Percentiles rank a stretch among this genome's conserved stretches.
Evolutionary conservation across 192 early-diverging fungal species (phyloP).

Genomic region (Thamnidium elegans): DNA sequence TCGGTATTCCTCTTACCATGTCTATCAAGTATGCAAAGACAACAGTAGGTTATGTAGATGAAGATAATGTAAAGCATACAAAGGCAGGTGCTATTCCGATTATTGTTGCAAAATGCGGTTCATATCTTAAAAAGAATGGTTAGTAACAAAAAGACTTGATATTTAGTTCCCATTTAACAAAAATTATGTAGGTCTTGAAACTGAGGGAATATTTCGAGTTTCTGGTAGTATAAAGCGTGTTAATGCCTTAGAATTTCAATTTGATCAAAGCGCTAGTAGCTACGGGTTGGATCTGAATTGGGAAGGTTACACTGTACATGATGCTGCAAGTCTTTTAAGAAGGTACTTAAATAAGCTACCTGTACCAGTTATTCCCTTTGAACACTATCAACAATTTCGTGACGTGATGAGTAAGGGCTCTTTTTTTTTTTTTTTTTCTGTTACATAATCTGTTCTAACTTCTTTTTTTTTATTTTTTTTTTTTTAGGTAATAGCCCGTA

Average conservation of each 20-base stretch:
- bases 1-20: slow-evolving; percentile 28
- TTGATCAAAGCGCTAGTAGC: slow-evolving; percentile 54
- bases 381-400: slow-evolving; percentile 63
- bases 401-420: slow-evolving; percentile 52
- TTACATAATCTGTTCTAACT: neutral
- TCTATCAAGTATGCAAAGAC: slow-evolving; percentile 35
- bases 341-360: slow-evolving; percentile 71
- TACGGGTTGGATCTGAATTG: slow-evolving; percentile 66
- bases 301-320: slow-evolving; percentile 71
- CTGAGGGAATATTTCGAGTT: slow-evolving; percentile 72
- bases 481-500: slow-evolving; percentile 33
- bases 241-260: slow-evolving; percentile 62
- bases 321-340: slow-evolving; percentile 72
- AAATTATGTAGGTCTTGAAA: slow-evolving; percentile 42
- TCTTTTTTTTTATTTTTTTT: slow-evolving; percentile 17
- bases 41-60: slow-evolving; percentile 32
- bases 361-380: slow-evolving; percentile 67
- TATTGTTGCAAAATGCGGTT: slow-evolving; percentile 39
- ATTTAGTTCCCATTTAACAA: no score
- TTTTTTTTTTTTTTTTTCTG: neutral
- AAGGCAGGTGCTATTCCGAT: slow-evolving; percentile 32
- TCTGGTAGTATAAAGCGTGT: slow-evolving; percentile 74
- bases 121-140: slow-evolving; percentile 37
- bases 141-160: no score
- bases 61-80: slow-evolving; percentile 32